Evolutionary conservation across 805 yeast species (phyloP).

Genomic region (Lipomyces lipofer): DNA sequence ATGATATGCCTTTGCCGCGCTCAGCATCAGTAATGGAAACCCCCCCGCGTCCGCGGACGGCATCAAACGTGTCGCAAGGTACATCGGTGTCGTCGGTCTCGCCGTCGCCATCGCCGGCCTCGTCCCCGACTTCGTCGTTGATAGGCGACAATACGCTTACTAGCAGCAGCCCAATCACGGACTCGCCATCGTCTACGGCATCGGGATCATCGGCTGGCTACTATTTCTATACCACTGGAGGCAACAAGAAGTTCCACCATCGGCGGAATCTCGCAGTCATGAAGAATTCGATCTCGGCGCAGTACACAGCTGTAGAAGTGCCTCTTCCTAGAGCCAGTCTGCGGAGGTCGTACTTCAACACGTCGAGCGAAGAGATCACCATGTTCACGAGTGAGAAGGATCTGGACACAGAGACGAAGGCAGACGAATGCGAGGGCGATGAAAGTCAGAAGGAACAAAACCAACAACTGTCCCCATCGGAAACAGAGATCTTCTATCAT

Average conservation of each 20-base stretch:
- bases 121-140: neutral
- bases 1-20: no score
- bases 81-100: no score
- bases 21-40: no score
- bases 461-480: no score
- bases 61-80: slow-evolving; percentile 3
- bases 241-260: neutral
- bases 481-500: no score
- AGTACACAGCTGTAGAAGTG: neutral
- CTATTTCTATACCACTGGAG: neutral
- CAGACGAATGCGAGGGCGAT: no score
- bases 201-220: neutral
- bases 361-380: neutral
- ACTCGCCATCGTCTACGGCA: neutral
- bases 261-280: neutral
- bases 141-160: slow-evolving; percentile 2
- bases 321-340: slow-evolving; percentile 1
- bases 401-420: no score
- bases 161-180: slow-evolving; percentile 5
- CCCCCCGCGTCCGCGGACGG: slow-evolving; percentile 1
- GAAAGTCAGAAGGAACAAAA: no score
- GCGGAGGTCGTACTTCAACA: neutral
- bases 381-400: no score
- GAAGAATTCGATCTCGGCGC: neutral
- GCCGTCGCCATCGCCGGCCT: slow-evolving; percentile 2